These are phyloP conservation scores for Hippophae rhamnoides DNA, from an alignment of 306 rosid genomes.

Conservation along the genomic window DNA sequence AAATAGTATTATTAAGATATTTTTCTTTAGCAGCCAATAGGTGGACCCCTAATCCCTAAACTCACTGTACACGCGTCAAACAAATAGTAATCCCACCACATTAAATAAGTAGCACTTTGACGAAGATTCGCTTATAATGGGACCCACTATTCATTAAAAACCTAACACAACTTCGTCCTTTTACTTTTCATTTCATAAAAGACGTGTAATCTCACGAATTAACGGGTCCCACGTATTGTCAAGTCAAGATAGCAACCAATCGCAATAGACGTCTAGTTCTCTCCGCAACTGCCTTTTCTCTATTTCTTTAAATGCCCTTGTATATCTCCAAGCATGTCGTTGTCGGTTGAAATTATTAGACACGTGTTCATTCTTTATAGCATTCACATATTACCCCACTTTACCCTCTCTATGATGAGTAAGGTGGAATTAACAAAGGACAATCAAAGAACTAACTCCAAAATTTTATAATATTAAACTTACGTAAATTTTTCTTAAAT, in stretches of 20 bases:
- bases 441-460: no score
- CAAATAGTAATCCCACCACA: conserved; percentile 19
- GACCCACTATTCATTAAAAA: conserved; percentile 29
- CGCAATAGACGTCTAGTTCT: conserved; percentile 29
- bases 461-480: no score
- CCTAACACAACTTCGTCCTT: neutral
- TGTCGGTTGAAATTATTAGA: conserved; percentile 48
- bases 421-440: no score
- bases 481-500: no score
- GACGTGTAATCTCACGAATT: conserved; percentile 47
- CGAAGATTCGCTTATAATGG: conserved; percentile 42
- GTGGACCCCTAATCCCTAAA: conserved; percentile 11
- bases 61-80: conserved; percentile 53
- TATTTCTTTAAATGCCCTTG: conserved; percentile 41
- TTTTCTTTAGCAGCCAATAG: conserved; percentile 4
- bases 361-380: conserved; percentile 29
- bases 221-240: conserved; percentile 49
- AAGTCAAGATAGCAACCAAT: conserved; percentile 76
- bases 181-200: conserved; percentile 4
- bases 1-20: no score
- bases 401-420: neutral
- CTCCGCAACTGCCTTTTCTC: conserved; percentile 35
- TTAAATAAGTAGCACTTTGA: conserved; percentile 13
- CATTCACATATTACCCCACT: conserved; percentile 27
- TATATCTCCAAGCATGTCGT: conserved; percentile 51